phyloP scores from a whole-genome alignment of 2,329 filamentous ascomycete genomes.

The Xylariaceae sp. region DNA sequence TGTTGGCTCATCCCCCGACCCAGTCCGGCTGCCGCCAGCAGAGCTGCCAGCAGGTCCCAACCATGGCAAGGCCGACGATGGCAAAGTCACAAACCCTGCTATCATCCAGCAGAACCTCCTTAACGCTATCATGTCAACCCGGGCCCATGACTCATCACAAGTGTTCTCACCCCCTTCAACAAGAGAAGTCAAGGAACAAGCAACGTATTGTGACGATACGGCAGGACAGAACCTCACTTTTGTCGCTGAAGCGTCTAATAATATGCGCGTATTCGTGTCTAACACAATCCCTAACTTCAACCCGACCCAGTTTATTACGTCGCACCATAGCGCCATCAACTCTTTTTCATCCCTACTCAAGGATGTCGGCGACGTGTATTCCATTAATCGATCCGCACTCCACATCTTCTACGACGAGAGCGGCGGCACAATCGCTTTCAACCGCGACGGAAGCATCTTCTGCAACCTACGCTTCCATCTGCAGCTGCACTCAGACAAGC shows the following conservation, averaged over 20 bases:
- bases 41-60: conserved; percentile 25
- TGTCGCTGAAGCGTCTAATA: conserved; percentile 68
- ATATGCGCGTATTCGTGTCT: conserved; percentile 74
- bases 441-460: conserved; percentile 83
- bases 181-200: conserved; percentile 76
- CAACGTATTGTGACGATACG: conserved; percentile 81
- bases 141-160: conserved; percentile 71
- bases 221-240: conserved; percentile 74
- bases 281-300: conserved; percentile 52
- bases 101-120: conserved; percentile 71
- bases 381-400: conserved; percentile 66
- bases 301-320: conserved; percentile 59
- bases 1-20: conserved; percentile 37
- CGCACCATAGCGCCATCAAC: conserved; percentile 65
- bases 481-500: conserved; percentile 68
- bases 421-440: conserved; percentile 90
- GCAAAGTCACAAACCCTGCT: conserved; percentile 61
- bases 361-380: conserved; percentile 73
- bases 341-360: conserved; percentile 70
- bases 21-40: conserved; percentile 22
- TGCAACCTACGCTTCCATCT: conserved; percentile 90
- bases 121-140: conserved; percentile 77
- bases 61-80: conserved; percentile 40
- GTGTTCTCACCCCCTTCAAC: conserved; percentile 75
- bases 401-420: conserved; percentile 86